These are phyloP conservation scores for Coemansia sp. DNA, from an alignment of 192 early-diverging fungal species.

Conservation along the genomic window DNA sequence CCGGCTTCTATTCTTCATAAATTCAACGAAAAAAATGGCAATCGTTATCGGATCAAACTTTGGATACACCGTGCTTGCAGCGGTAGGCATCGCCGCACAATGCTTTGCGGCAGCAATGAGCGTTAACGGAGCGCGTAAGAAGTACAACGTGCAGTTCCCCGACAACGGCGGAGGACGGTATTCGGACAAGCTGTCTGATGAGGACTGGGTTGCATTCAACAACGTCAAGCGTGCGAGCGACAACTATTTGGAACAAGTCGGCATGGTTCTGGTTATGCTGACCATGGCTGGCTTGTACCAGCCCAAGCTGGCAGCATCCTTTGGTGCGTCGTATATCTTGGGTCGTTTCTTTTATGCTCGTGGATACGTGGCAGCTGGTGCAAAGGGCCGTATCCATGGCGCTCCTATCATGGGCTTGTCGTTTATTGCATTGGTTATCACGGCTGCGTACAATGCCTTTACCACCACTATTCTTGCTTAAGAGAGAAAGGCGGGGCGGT, in stretches of 20 bases:
- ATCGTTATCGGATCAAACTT: conserved; percentile 53
- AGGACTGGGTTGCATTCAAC: conserved; percentile 55
- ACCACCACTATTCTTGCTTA: conserved; percentile 27
- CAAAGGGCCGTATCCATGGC: conserved; percentile 35
- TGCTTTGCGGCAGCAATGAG: conserved; percentile 12
- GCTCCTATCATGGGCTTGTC: conserved; percentile 14
- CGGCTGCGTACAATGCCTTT: conserved; percentile 27
- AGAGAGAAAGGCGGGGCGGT: background rate
- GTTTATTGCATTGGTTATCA: conserved; percentile 22
- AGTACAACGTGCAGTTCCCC: conserved; percentile 50
- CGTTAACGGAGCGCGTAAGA: conserved; percentile 40
- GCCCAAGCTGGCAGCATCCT: conserved; percentile 28
- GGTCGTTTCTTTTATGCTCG: conserved; percentile 35
- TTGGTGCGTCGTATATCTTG: conserved; percentile 38
- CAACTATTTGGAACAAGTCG: conserved; percentile 52
- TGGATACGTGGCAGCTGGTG: conserved; percentile 33
- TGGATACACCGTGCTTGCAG: conserved; percentile 49
- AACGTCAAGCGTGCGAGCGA: conserved; percentile 54
- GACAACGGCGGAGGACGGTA: conserved; percentile 53
- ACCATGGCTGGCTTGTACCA: conserved; percentile 45
- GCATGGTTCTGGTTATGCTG: conserved; percentile 28
- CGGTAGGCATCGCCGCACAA: conserved; percentile 42
- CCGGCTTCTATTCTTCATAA: too few species aligned
- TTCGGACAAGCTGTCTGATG: conserved; percentile 50
- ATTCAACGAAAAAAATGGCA: too few species aligned